phyloP scores from a whole-genome alignment of 23 red algal genomes.

The Gracilariopsis chorda region DNA sequence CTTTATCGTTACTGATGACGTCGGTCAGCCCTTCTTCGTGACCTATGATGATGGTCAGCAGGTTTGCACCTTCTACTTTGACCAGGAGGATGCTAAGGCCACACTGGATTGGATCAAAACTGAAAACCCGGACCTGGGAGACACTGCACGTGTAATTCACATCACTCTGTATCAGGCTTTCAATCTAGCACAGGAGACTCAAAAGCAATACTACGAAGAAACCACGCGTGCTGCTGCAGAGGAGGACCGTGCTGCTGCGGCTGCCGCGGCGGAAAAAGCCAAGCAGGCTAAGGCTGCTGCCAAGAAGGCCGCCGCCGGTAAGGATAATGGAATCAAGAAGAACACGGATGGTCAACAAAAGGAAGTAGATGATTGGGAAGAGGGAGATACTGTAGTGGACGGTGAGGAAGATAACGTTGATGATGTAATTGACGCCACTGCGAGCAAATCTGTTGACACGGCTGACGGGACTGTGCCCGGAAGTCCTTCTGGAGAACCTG shows the following conservation, averaged over 20 bases:
- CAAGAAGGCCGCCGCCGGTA: neutral
- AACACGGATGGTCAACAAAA: neutral
- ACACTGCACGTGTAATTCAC: conserved; percentile 79
- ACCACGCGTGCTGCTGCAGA: conserved; percentile 70
- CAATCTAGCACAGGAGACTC: conserved; percentile 86
- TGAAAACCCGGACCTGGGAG: conserved; percentile 70
- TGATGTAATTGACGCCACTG: neutral
- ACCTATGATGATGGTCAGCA: conserved; percentile 96
- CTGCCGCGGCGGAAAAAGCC: conserved; percentile 40
- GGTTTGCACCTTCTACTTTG: conserved; percentile 95
- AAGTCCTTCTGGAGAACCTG: no score
- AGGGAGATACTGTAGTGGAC: neutral
- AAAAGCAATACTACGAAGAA: conserved; percentile 87
- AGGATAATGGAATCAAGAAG: neutral
- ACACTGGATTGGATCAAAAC: conserved; percentile 91
- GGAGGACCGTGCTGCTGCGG: conserved; percentile 49
- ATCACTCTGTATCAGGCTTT: conserved; percentile 88
- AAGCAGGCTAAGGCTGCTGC: neutral
- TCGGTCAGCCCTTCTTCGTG: conserved; percentile 96
- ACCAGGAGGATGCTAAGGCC: conserved; percentile 73
- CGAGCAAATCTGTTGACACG: neutral
- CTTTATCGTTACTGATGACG: conserved; percentile 86
- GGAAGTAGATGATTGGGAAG: neutral
- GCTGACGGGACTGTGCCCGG: neutral
- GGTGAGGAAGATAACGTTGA: conserved; percentile 5